Conservation (phyloP, 331 rosid genomes). For the Quercus lobata region DNA sequence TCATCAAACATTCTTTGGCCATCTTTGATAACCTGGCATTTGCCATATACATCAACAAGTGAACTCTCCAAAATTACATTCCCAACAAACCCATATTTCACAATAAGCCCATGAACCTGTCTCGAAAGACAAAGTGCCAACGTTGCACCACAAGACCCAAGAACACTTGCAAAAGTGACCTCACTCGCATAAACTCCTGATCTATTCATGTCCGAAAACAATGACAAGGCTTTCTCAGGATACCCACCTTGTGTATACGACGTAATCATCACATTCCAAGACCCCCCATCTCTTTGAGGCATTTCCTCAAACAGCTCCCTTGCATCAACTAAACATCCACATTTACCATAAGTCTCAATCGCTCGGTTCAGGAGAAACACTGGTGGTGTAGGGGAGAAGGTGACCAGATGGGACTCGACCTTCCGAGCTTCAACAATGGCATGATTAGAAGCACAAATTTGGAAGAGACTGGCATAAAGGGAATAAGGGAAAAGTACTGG, state of each 20-base stretch:
- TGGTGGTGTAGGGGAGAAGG: slow-evolving; percentile 55
- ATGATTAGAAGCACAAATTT: slow-evolving; percentile 41
- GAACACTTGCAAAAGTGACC: slow-evolving; percentile 57
- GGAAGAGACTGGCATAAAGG: slow-evolving; percentile 64
- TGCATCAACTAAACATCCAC: slow-evolving; percentile 60
- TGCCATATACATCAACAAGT: slow-evolving; percentile 72
- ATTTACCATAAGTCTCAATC: slow-evolving; percentile 61
- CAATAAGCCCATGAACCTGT: slow-evolving; percentile 57
- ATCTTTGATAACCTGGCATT: slow-evolving; percentile 47
- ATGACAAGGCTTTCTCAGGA: slow-evolving; percentile 30
- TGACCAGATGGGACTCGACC: slow-evolving; percentile 64
- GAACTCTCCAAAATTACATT: slow-evolving; percentile 66
- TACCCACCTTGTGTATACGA: slow-evolving; percentile 42
- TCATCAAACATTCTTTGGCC: slow-evolving; percentile 62
- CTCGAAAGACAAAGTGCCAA: slow-evolving; percentile 34
- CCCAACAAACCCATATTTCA: slow-evolving; percentile 48
- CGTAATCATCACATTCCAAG: slow-evolving; percentile 67
- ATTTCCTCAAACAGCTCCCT: slow-evolving; percentile 73
- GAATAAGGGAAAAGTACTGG: slow-evolving; percentile 43
- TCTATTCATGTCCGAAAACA: slow-evolving; percentile 42
- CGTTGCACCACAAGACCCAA: slow-evolving; percentile 51
- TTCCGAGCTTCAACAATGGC: slow-evolving; percentile 58
- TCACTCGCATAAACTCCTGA: slow-evolving; percentile 35
- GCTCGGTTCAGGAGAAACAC: slow-evolving; percentile 68
- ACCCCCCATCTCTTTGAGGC: slow-evolving; percentile 70